Conservation (phyloP, 352 stramenopile genomes). For the Pythium utonaiense region DNA sequence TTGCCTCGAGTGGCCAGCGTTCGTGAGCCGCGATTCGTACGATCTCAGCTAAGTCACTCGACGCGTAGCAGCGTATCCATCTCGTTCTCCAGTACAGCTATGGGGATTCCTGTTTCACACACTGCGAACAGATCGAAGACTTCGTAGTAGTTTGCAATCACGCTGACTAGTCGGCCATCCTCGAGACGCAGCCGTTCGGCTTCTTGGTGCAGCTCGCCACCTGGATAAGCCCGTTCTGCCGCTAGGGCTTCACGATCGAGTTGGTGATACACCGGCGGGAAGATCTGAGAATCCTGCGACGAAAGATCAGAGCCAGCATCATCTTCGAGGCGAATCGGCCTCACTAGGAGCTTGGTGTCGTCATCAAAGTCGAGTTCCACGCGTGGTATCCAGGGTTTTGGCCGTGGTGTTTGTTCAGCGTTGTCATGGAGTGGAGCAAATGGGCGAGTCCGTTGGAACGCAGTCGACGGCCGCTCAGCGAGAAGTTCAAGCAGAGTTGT, state of each 20-base stretch:
- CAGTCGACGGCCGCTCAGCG: conserved; percentile 21
- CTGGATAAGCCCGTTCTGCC: background rate
- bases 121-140: conserved; percentile 39
- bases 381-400: conserved; percentile 27
- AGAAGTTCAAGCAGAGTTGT: conserved; percentile 17
- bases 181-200: conserved; percentile 27
- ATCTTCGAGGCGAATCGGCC: conserved; percentile 18
- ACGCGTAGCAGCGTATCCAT: conserved; percentile 27
- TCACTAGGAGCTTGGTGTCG: conserved; percentile 36
- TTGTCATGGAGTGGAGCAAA: conserved; percentile 6
- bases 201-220: conserved; percentile 32
- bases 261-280: conserved; percentile 27
- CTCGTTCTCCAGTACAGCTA: conserved; percentile 37
- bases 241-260: conserved; percentile 6
- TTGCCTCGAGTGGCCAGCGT: conserved; percentile 60
- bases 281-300: conserved; percentile 38
- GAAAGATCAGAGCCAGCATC: conserved; percentile 37
- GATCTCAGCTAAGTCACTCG: background rate
- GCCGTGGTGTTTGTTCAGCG: background rate
- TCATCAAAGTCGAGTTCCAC: conserved; percentile 38
- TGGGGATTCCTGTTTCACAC: conserved; percentile 28
- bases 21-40: conserved; percentile 12
- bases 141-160: conserved; percentile 49
- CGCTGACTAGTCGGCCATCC: conserved; percentile 28
- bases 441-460: conserved; percentile 11